phyloP scores from a whole-genome alignment of 2,329 filamentous ascomycete genomes.

The Zymoseptoria passerinii region DNA sequence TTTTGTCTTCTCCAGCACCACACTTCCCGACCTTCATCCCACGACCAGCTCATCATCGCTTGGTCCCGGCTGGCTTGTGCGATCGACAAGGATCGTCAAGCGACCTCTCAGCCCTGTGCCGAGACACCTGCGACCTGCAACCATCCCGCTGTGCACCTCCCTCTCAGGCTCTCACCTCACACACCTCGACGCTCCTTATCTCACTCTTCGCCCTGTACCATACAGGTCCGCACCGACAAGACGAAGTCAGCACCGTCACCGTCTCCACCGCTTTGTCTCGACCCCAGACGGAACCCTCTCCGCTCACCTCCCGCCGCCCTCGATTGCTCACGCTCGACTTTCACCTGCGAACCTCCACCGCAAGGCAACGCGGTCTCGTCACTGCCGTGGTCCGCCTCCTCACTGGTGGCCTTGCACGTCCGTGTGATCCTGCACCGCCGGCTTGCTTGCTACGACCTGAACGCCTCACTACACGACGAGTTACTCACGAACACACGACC shows the following conservation, averaged over 20 bases:
- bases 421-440: background rate
- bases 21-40: background rate
- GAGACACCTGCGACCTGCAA: background rate
- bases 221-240: background rate
- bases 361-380: background rate
- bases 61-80: background rate
- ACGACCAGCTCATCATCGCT: background rate
- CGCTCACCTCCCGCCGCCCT: background rate
- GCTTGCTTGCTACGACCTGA: background rate
- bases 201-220: background rate
- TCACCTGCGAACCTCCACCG: background rate
- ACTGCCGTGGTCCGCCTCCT: background rate
- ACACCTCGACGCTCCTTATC: background rate
- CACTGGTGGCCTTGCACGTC: background rate
- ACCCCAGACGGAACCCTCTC: background rate
- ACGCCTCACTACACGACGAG: background rate
- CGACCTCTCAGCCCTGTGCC: background rate
- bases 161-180: background rate
- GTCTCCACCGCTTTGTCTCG: background rate
- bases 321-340: background rate
- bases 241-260: background rate
- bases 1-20: background rate
- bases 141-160: too few relatives aligned
- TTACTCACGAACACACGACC: constrained; percentile 2
- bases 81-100: background rate